Conservation (phyloP, 1,284 basidiomycete genomes). For the Moesziomyces sp. region DNA sequence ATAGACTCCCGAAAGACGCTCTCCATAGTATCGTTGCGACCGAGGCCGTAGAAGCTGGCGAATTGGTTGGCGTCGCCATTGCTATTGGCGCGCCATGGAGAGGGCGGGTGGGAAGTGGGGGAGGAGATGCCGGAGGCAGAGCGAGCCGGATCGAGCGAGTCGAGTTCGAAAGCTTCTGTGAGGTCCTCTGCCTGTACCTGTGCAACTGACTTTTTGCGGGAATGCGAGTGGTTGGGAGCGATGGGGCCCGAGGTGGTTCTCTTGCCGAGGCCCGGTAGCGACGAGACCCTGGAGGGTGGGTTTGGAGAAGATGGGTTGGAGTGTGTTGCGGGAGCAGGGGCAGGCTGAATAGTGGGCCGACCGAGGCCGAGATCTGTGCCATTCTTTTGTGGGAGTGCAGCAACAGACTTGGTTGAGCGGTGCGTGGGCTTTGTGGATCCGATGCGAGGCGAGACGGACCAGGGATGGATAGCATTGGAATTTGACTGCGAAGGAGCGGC, state of each 20-base stretch:
- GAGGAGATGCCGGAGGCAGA: conserved; percentile 4
- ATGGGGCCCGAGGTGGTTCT: conserved; percentile 31
- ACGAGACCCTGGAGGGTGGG: conserved; percentile 24
- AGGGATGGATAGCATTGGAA: conserved; percentile 20
- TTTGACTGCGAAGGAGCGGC: neutral
- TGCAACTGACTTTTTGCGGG: conserved; percentile 62
- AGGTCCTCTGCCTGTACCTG: conserved; percentile 61
- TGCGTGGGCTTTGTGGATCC: conserved; percentile 15
- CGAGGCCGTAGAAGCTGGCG: conserved; percentile 58
- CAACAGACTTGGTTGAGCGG: conserved; percentile 25
- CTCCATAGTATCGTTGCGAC: conserved; percentile 68
- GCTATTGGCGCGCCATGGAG: conserved; percentile 10
- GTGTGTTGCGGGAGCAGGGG: neutral
- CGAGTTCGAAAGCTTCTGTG: conserved; percentile 60
- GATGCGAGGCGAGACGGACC: conserved; percentile 20
- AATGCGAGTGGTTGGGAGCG: conserved; percentile 57
- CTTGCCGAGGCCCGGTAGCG: conserved; percentile 16
- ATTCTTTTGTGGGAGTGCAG: conserved; percentile 1
- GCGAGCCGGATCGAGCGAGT: conserved; percentile 6
- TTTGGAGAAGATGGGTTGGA: conserved; percentile 22
- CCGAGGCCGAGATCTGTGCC: conserved; percentile 19
- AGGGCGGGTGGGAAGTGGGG: conserved; percentile 8
- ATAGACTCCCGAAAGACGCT: conserved; percentile 66
- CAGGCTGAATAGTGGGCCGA: conserved; percentile 10
- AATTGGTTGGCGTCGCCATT: conserved; percentile 6